Evolutionary conservation across 2,329 filamentous ascomycete species (phyloP).

Genomic region (Fusarium pininemorale): DNA sequence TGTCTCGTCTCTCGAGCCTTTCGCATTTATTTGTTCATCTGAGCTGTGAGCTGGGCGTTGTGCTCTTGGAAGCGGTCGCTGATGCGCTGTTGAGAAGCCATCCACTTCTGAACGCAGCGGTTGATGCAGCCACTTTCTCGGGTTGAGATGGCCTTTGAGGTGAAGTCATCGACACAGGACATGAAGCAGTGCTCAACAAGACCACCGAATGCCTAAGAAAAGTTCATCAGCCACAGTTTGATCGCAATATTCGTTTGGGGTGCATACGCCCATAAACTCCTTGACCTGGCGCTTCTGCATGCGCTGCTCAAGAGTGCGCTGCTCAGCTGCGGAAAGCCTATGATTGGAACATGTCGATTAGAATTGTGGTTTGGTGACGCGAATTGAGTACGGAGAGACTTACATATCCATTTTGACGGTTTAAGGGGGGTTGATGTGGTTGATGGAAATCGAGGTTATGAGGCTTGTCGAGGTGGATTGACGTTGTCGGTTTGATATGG

Average conservation of each 20-base stretch:
- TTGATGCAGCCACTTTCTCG: constrained; percentile 92
- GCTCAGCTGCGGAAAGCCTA: constrained; percentile 78
- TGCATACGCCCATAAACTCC: constrained; percentile 94
- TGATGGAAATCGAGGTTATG: constrained; percentile 9
- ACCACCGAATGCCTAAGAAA: constrained; percentile 48
- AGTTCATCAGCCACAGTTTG: not conserved
- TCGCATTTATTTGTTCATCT: constrained; percentile 53
- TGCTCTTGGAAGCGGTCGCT: constrained; percentile 87
- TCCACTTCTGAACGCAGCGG: constrained; percentile 95
- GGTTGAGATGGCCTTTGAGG: constrained; percentile 89
- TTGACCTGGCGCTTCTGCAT: constrained; percentile 99
- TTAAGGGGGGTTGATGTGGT: constrained; percentile 4
- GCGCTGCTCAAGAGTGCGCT: constrained; percentile 91
- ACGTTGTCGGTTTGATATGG: constrained; percentile 24
- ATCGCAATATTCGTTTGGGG: not conserved
- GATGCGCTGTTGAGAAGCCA: constrained; percentile 89
- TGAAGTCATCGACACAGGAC: constrained; percentile 98
- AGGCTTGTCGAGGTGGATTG: constrained; percentile 20
- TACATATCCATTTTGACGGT: constrained; percentile 46
- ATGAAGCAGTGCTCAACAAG: constrained; percentile 89
- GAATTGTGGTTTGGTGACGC: not conserved
- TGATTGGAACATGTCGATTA: constrained; percentile 26
- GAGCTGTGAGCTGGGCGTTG: constrained; percentile 67
- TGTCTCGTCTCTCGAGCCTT: not conserved
- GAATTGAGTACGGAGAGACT: not conserved